A percentile compares a stretch with the other conserved stretches of the same genome.
phyloP scores from a whole-genome alignment of 2,329 filamentous ascomycete species.

The Cladosporium colombiae region DNA sequence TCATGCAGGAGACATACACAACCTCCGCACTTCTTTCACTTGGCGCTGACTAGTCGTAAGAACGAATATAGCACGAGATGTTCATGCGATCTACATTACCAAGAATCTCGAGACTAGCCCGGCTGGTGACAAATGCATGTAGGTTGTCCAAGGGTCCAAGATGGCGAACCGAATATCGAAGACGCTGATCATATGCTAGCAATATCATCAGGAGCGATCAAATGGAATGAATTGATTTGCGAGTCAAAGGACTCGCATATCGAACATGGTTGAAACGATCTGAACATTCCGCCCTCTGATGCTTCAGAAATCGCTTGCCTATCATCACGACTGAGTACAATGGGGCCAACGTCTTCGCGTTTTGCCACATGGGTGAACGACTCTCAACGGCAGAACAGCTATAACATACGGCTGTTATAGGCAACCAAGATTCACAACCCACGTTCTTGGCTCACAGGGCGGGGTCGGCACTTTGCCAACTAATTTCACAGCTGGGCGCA shows the following conservation, averaged over 20 bases:
- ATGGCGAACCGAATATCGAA: background rate
- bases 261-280: background rate
- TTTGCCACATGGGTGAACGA: background rate
- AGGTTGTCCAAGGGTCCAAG: background rate
- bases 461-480: background rate
- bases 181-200: background rate
- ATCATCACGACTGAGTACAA: background rate
- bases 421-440: background rate
- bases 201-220: background rate
- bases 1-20: background rate
- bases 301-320: background rate
- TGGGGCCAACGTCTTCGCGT: background rate
- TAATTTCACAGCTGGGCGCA: background rate
- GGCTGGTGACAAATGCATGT: background rate
- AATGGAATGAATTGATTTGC: background rate
- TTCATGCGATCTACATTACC: background rate
- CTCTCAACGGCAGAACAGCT: background rate
- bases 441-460: background rate
- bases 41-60: background rate
- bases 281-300: background rate
- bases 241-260: background rate
- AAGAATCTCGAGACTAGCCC: background rate
- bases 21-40: background rate
- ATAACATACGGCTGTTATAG: background rate
- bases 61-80: background rate